Percentiles rank a stretch among this genome's conserved stretches.
Evolutionary conservation across 805 yeast species (phyloP).

Genomic region (Candida orba): DNA sequence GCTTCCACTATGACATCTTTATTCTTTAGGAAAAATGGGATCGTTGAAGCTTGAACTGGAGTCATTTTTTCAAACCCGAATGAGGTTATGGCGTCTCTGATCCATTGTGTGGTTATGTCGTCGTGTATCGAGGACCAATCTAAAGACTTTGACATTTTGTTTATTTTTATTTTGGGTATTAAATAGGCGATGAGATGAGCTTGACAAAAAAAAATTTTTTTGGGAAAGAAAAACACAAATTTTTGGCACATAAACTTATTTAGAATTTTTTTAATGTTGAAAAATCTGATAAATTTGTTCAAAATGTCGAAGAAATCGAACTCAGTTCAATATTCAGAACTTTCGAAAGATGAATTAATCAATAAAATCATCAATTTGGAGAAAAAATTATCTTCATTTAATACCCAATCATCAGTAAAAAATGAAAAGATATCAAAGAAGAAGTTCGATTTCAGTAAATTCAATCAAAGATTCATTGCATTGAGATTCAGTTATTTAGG

Average conservation of each 20-base stretch:
- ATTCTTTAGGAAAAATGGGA: conserved; percentile 74
- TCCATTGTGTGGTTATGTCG: conserved; percentile 56
- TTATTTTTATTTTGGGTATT: neutral
- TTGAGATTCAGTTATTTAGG: conserved; percentile 83
- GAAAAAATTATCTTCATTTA: neutral
- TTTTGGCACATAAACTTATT: neutral
- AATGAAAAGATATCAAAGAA: conserved; percentile 25
- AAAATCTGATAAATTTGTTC: neutral
- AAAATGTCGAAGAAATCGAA: conserved; percentile 5
- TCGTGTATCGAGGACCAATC: conserved; percentile 53
- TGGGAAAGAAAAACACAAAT: neutral
- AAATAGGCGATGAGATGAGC: conserved; percentile 3
- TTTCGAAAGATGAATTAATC: conserved; percentile 65
- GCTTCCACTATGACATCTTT: conserved; percentile 97
- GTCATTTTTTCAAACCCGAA: conserved; percentile 81
- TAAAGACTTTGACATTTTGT: conserved; percentile 34
- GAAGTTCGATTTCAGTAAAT: conserved; percentile 59
- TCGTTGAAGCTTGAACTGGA: conserved; percentile 93
- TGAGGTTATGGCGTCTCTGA: conserved; percentile 57
- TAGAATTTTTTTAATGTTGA: neutral
- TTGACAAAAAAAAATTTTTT: conserved; percentile 3
- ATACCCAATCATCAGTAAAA: neutral
- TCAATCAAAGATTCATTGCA: conserved; percentile 63
- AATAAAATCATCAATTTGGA: conserved; percentile 53
- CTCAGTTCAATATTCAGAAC: conserved; percentile 38